These are phyloP conservation scores for Diplotaxis tenuifolia DNA, from an alignment of 345 rosid genomes.

Conservation along the genomic window DNA sequence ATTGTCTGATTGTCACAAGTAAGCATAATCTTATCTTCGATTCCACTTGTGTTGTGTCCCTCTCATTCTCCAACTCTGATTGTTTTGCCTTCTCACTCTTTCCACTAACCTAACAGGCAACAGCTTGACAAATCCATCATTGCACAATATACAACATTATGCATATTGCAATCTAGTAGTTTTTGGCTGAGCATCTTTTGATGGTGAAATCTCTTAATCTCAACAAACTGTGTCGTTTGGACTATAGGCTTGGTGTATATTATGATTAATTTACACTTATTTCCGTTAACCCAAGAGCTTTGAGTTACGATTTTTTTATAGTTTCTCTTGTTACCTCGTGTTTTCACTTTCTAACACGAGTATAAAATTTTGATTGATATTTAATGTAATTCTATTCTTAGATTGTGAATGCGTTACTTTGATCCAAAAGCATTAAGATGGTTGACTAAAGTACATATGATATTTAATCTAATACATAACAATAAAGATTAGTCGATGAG, in stretches of 20 bases:
- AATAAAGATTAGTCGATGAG: neutral
- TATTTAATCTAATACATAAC: neutral
- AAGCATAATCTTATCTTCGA: slow-evolving; percentile 37
- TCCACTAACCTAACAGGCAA: slow-evolving; percentile 32
- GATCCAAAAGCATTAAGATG: neutral
- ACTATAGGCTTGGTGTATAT: neutral
- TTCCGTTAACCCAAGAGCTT: neutral
- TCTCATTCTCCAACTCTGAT: slow-evolving; percentile 24
- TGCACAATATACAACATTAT: slow-evolving; percentile 4
- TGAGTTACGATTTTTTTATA: neutral
- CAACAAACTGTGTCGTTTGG: neutral
- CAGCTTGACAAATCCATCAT: slow-evolving; percentile 16
- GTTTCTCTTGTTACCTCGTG: neutral
- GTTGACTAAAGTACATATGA: neutral
- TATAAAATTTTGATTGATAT: neutral
- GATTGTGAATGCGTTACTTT: neutral
- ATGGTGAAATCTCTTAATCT: slow-evolving; percentile 25
- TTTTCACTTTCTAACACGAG: neutral
- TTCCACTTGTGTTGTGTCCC: slow-evolving; percentile 34
- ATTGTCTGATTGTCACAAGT: slow-evolving; percentile 23
- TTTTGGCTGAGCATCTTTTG: slow-evolving; percentile 11
- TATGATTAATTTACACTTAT: no score
- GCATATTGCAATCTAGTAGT: neutral
- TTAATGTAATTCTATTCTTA: neutral
- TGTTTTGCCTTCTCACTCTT: slow-evolving; percentile 26